A percentile compares a stretch with the other conserved stretches of the same genome.
These are phyloP conservation scores for Dothistroma septosporum DNA, from an alignment of 2,329 filamentous ascomycete species.

Conservation along the genomic window DNA sequence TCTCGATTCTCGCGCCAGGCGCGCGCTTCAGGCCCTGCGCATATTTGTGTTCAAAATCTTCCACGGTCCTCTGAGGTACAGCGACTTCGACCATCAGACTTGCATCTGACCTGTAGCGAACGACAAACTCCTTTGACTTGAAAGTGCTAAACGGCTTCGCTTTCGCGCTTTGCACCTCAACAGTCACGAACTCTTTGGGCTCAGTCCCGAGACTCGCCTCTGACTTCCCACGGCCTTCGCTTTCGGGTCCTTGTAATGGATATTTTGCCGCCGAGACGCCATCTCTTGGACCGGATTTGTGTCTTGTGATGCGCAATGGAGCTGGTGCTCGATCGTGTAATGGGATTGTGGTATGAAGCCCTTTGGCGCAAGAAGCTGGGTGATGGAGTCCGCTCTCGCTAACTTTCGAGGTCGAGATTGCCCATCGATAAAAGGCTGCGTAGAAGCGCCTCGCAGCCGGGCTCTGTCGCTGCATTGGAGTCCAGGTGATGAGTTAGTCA, in stretches of 20 bases:
- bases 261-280: too few relatives aligned
- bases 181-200: neutral
- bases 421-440: conserved; percentile 44
- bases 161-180: neutral
- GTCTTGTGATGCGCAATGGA: too few relatives aligned
- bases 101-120: neutral
- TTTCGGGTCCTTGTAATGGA: neutral
- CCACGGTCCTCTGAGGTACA: neutral
- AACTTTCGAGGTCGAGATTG: conserved; percentile 22
- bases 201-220: too few relatives aligned
- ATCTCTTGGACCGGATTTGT: too few relatives aligned
- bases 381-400: neutral
- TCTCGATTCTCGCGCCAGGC: conserved; percentile 14
- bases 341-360: neutral
- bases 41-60: neutral
- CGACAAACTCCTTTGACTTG: neutral
- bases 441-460: conserved; percentile 39
- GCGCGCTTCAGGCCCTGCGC: conserved; percentile 6
- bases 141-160: conserved; percentile 2
- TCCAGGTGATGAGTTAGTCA: conserved; percentile 1
- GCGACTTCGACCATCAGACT: neutral
- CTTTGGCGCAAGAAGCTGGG: neutral
- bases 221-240: neutral
- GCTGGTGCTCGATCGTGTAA: neutral
- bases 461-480: conserved; percentile 8